These are phyloP conservation scores for Fusarium brachygibbosum DNA, from an alignment of 2,329 filamentous ascomycete species.

Conservation along the genomic window DNA sequence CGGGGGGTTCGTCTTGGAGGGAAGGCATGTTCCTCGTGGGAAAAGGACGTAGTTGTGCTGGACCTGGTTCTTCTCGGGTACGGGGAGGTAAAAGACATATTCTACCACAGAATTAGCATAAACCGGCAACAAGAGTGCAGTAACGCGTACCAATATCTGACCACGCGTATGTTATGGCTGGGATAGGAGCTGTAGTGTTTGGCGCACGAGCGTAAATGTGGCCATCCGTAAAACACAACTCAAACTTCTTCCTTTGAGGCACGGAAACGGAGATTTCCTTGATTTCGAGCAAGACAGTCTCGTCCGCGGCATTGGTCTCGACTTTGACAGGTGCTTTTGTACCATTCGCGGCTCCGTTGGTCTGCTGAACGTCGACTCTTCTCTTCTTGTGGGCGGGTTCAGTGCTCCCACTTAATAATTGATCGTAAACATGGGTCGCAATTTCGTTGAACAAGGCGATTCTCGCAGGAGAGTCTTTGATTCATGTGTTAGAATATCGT, in stretches of 20 bases:
- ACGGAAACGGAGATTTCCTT: constrained; percentile 77
- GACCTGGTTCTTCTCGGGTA: constrained; percentile 74
- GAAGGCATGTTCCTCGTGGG: constrained; percentile 67
- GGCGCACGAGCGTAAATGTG: constrained; percentile 70
- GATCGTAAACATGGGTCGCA: constrained; percentile 63
- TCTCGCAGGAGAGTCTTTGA: constrained; percentile 65
- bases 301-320: constrained; percentile 58
- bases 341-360: constrained; percentile 44
- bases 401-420: constrained; percentile 54
- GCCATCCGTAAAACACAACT: constrained; percentile 71
- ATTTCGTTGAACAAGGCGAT: constrained; percentile 70
- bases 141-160: constrained; percentile 69
- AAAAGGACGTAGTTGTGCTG: constrained; percentile 77
- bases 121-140: background rate
- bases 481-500: constrained; percentile 21
- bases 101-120: constrained; percentile 57
- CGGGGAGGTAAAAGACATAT: constrained; percentile 73
- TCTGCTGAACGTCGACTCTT: constrained; percentile 61
- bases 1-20: constrained; percentile 60
- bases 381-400: constrained; percentile 67
- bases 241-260: constrained; percentile 77
- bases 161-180: constrained; percentile 71
- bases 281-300: constrained; percentile 69
- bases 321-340: constrained; percentile 40
- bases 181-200: constrained; percentile 64